Conservation (phyloP, 106 monocot genomes). For the Narthecium ossifragum region DNA sequence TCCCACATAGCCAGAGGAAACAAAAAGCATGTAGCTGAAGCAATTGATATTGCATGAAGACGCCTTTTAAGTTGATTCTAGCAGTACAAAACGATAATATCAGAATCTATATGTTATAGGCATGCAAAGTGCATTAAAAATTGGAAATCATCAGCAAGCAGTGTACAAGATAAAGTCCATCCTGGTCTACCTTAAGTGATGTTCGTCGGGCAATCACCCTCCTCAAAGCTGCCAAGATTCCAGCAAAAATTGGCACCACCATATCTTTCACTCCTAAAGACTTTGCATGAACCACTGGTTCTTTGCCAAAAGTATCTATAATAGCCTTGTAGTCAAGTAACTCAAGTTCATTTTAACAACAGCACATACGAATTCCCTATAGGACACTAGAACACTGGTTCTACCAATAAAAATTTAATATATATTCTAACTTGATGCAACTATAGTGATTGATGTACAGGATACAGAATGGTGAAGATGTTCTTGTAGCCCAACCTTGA, state of each 20-base stretch:
- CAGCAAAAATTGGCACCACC: conserved; percentile 71
- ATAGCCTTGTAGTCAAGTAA: conserved; percentile 17
- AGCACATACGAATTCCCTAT: too few species aligned
- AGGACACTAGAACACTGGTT: too few species aligned
- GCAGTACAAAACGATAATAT: too few species aligned
- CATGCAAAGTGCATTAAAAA: not conserved
- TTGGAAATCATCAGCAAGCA: not conserved
- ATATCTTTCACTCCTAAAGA: conserved; percentile 54
- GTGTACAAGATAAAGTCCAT: not conserved
- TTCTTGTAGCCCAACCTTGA: conserved; percentile 70
- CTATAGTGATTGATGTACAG: too few species aligned
- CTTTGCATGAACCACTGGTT: conserved; percentile 24
- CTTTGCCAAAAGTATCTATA: conserved; percentile 52
- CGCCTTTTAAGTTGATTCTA: conserved; percentile 95
- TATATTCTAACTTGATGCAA: too few species aligned
- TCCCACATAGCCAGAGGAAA: conserved; percentile 98
- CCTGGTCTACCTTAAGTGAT: conserved; percentile 74
- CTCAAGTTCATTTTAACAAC: too few species aligned
- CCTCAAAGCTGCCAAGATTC: conserved; percentile 88
- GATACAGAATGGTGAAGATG: conserved; percentile 85
- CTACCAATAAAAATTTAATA: too few species aligned
- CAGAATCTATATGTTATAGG: too few species aligned
- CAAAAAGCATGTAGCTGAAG: conserved; percentile 93
- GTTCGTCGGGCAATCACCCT: conserved; percentile 87
- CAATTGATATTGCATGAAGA: conserved; percentile 89